Base-by-base conservation (phyloP, 345 rosid species). In the Arabis alpina region DNA sequence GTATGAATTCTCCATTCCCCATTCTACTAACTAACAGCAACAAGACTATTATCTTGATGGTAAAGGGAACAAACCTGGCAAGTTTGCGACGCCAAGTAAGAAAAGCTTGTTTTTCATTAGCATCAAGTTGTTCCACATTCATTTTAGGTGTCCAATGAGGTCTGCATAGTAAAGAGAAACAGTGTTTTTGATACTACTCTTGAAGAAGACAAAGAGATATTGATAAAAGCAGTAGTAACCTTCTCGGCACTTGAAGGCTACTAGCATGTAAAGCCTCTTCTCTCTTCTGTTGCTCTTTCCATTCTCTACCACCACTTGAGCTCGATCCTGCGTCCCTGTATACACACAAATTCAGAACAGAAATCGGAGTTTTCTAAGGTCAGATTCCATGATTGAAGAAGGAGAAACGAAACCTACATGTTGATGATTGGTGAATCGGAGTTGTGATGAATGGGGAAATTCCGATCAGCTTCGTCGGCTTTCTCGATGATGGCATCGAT, bases 401-500 rank as follows among this genome's bases (percentile, higher is more conserved):
- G n/a, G n/a, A n/a, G n/a, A n/a, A n/a, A n/a, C n/a, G n/a, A n/a
- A n/a, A 94, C n/a, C 50, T 3, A 91, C 97, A 86, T 54, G 69
- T 81, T 82, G 76, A 90, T 84, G 2, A 69, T 39, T 39, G 75
- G 73, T 28, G 66, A 82, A 30, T 95, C 84, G 42, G 73, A 62
- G 2, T 63, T 70, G 8, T 83, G 75, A 39, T 68, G 85, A 6
- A 56, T 67, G 41, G 88, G 70, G 80, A 75, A 63, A 61, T 82
- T 68, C 12, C 77, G 80, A 32, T 85, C 85, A 37, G 84, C 80
- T 80, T 91, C 99, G 41, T 87, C 95, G 28, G 84, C 84, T 66
- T 89, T 84, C 56, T 85, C 83, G 80, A 94, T 78, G 68, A 91
- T 80, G 59, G 97, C 95, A 61, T 94, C 96, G 78, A 94, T 84